Evolutionary conservation across 2,329 filamentous ascomycete species (phyloP).

Genomic region (Cryphonectria radicalis): DNA sequence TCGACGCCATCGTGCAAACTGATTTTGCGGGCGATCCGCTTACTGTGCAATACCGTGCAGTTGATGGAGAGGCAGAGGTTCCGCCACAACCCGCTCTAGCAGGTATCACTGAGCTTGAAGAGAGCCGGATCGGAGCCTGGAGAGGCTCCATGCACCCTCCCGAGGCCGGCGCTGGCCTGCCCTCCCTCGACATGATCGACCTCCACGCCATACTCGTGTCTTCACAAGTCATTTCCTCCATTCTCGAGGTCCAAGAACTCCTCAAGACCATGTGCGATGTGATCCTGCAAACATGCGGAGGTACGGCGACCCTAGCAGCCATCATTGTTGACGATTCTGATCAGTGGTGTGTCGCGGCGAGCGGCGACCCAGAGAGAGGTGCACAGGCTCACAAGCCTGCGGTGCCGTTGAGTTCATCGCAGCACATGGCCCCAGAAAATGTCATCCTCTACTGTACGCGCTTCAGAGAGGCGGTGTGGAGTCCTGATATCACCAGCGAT

Average conservation of each 20-base stretch:
- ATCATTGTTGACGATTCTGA: constrained; percentile 74
- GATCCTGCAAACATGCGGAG: constrained; percentile 76
- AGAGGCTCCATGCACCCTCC: constrained; percentile 61
- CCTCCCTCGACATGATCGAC: constrained; percentile 82
- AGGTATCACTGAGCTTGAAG: constrained; percentile 54
- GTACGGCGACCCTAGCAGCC: constrained; percentile 70
- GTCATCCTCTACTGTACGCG: constrained; percentile 77
- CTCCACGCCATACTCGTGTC: constrained; percentile 77
- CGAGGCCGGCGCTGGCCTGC: constrained; percentile 65
- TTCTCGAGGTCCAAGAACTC: constrained; percentile 74
- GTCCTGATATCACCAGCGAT: constrained; percentile 73
- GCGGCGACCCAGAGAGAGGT: constrained; percentile 71
- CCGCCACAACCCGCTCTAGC: constrained; percentile 49
- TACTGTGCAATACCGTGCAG: constrained; percentile 55
- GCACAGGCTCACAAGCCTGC: constrained; percentile 69
- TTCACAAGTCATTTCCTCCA: constrained; percentile 79
- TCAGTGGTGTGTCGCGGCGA: constrained; percentile 74
- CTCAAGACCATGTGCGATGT: constrained; percentile 82
- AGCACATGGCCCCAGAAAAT: constrained; percentile 70
- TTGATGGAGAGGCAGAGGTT: constrained; percentile 51
- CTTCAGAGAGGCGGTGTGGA: constrained; percentile 75
- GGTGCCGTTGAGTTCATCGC: constrained; percentile 66
- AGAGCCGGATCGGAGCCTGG: constrained; percentile 66
- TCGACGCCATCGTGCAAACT: constrained; percentile 71
- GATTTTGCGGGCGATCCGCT: constrained; percentile 65